Evolutionary conservation across 306 rosid genomes (phyloP), one percentile per base, ranked within the genome.

Genomic region (Cicer chorassanicum): DNA sequence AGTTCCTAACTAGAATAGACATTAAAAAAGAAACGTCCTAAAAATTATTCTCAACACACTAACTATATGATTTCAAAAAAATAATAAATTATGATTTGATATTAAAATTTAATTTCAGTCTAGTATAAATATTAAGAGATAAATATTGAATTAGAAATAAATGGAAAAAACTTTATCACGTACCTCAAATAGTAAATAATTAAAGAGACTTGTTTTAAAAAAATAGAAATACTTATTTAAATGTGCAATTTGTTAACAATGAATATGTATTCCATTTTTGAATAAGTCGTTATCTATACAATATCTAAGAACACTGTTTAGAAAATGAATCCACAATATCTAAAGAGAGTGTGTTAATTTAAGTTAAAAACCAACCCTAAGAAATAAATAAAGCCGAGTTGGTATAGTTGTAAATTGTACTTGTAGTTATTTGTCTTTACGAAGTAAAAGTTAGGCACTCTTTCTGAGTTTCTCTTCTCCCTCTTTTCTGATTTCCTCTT

Each of bases 301-400:
- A 53, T 3, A 53, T 50, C 19, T 50, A 14, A 50, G 55, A 50
- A 50, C 19, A 50, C 19, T 6, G 6, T 5, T 50, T 5, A 46
- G 1, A 8, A 54, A 54, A 54, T 54, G 6, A 11, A 54, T 54
- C 29, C 34, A 54, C 4, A 54, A 54, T 55, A 8, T 9, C 14
- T 19, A 55, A 56, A 19, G 13, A 9, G 9, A 49, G 56, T 14
- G 56, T 14, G 16, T 50, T 50, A 2, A 14, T 50, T 50, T 50
- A 54, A 16, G 34, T 50, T 50, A 54, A 16, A 16, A 50, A 14
- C 18, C 2, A 54, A 54, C 41, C 64, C 39, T 5, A 60, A 60
- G 43, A 34, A 60, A 36, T 60, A 60, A 60, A 60, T 60, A 13
- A 60, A 36, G 65, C 16, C 18, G 3, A 60, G 66, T 57, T 24